Percentiles rank a stretch among this genome's conserved stretches.
phyloP scores from a whole-genome alignment of 352 stramenopile genomes.

The Phytopythium oedochilum region DNA sequence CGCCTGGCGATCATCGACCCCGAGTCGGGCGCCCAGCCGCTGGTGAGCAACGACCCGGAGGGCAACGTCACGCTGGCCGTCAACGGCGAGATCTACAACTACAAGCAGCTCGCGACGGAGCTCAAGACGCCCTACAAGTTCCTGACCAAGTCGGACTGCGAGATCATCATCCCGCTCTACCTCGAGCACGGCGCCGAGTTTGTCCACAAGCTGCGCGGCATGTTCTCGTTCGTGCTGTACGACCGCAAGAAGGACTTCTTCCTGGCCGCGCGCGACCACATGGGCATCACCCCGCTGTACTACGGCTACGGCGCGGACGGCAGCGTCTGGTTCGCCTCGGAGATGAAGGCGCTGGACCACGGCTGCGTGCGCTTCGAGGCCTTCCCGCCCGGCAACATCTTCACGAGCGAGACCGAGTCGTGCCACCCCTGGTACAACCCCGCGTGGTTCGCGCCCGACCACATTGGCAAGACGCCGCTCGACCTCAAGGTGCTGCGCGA shows the following conservation, averaged over 20 bases:
- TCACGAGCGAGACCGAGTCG: conserved; percentile 78
- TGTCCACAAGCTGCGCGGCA: conserved; percentile 91
- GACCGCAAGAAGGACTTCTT: conserved; percentile 93
- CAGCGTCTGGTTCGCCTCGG: conserved; percentile 94
- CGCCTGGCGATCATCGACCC: conserved; percentile 98
- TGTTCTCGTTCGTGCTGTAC: conserved; percentile 99
- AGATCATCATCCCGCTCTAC: conserved; percentile 97
- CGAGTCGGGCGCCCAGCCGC: conserved; percentile 92
- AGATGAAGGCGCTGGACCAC: conserved; percentile 97
- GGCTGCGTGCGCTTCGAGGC: conserved; percentile 80
- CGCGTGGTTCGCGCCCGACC: conserved; percentile 84
- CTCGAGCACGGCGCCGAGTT: conserved; percentile 88
- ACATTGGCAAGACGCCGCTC: conserved; percentile 55
- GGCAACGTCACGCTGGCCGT: conserved; percentile 92
- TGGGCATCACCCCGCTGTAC: conserved; percentile 98
- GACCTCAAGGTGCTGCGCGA: conserved; percentile 79
- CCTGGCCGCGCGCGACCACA: conserved; percentile 95
- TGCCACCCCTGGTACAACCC: conserved; percentile 96
- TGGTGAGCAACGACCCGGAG: conserved; percentile 82
- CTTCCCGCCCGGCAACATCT: conserved; percentile 91
- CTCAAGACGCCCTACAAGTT: conserved; percentile 90
- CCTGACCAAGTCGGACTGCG: conserved; percentile 96
- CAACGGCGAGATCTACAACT: conserved; percentile 99
- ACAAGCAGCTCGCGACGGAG: conserved; percentile 92
- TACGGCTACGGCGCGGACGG: conserved; percentile 97